Evolutionary conservation across 2,329 filamentous ascomycete genomes (phyloP), one percentile per base, ranked within the genome.

Genomic region (Xylaria sp.): DNA sequence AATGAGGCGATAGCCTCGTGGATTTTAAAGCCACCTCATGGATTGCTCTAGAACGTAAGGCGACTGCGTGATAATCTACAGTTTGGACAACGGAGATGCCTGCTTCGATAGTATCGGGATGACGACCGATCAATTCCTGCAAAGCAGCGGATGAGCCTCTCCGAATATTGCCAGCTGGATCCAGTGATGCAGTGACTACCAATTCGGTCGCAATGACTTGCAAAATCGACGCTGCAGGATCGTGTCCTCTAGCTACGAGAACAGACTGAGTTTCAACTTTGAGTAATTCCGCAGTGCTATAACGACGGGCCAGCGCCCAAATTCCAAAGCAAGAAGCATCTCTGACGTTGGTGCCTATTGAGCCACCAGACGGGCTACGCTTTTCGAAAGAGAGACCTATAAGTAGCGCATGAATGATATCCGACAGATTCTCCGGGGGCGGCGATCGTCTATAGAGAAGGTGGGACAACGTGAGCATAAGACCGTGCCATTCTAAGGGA

Each of bases 261-360:
- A 86, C 76, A 43, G 84, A 80, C 72, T 82, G 71, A 1, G 83
- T 82, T 1, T 87, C 82, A 0, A 97, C 86, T 0, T 83, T 83
- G 12, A 91, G 83, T 7, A 98, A 84, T 78, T 98, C 95, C 0
- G 83, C 76, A 0, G 94, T 97, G 0, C 88, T 90, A 75, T 98
- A 99, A 63, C 95, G 90, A 63, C 96, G 87, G 25, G 95, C 93
- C 8, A 98, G 79, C 1, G 94, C 92, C 96, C 96, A 99, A 28
- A 98, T 91, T 7, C 96, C 96, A 78, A 98, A 99, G 78, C 94
- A 97, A 3, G 96, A 93, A 13, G 96, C 95, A 81, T 99, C 96
- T 55, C 96, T 89, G 18, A 99, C 94, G 73, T 97, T 97, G 1
- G 93, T 91, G 1, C 96, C 96, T 12, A 95, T 85, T 3, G 93